Evolutionary conservation across 352 stramenopile species (phyloP).

Genomic region (Pythium volutum): DNA sequence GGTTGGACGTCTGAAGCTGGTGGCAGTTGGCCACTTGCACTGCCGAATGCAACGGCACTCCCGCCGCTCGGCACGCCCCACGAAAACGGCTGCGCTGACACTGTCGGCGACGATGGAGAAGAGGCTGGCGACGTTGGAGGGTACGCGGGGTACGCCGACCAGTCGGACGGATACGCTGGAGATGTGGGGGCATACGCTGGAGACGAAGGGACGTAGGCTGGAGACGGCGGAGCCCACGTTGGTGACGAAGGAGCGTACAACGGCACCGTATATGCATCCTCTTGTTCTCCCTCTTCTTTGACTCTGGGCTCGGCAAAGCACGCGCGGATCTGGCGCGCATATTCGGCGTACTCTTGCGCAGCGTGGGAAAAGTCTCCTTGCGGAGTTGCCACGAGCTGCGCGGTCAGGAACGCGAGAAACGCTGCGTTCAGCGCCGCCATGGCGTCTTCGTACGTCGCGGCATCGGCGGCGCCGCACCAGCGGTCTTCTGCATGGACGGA

Average conservation of each 20-base stretch:
- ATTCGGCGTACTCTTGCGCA: not conserved
- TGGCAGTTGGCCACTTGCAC: not conserved
- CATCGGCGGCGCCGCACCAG: too few relatives aligned
- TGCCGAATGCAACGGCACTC: not conserved
- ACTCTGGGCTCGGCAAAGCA: not conserved
- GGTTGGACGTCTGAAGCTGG: too few relatives aligned
- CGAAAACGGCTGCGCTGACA: too few relatives aligned
- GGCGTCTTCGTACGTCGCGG: not conserved
- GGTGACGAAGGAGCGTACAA: not conserved
- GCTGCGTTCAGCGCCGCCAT: constrained; percentile 1
- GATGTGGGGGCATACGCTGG: not conserved
- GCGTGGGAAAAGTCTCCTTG: not conserved
- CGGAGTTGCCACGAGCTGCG: not conserved
- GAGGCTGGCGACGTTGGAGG: not conserved
- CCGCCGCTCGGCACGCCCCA: too few relatives aligned
- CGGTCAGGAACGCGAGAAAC: constrained; percentile 2
- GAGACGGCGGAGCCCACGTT: not conserved
- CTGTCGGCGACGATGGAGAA: too few relatives aligned
- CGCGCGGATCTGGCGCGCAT: not conserved
- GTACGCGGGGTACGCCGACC: too few relatives aligned
- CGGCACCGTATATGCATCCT: too few relatives aligned
- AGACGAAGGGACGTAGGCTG: not conserved
- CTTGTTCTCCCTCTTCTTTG: too few relatives aligned
- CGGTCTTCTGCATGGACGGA: too few relatives aligned
- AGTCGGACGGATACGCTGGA: too few relatives aligned